Evolutionary conservation across 2,329 filamentous ascomycete species (phyloP).

Genomic region (Aspergillus ustus): DNA sequence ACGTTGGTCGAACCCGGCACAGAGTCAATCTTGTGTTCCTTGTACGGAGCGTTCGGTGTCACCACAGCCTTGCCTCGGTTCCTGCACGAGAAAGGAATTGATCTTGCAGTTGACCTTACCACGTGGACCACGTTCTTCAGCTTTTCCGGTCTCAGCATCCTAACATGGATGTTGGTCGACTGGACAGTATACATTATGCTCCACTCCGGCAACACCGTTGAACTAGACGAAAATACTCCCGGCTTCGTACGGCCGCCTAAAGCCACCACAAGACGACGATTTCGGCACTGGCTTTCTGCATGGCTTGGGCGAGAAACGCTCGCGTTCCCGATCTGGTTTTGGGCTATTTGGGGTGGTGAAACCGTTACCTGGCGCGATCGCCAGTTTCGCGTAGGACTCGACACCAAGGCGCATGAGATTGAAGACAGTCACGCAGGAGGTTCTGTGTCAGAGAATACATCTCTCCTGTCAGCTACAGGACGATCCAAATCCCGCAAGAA

Average conservation of each 20-base stretch:
- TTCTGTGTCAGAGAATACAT: slow-evolving; percentile 25
- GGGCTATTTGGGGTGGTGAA: slow-evolving; percentile 85
- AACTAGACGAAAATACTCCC: slow-evolving; percentile 74
- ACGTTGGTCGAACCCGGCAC: slow-evolving; percentile 93
- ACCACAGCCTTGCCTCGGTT: slow-evolving; percentile 68
- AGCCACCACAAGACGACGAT: slow-evolving; percentile 56
- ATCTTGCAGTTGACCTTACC: slow-evolving; percentile 56
- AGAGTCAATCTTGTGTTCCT: slow-evolving; percentile 81
- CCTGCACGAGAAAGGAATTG: slow-evolving; percentile 52
- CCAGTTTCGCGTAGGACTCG: slow-evolving; percentile 77
- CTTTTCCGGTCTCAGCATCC: slow-evolving; percentile 70
- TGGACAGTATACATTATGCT: slow-evolving; percentile 73
- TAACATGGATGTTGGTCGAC: slow-evolving; percentile 75
- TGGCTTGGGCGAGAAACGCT: slow-evolving; percentile 85
- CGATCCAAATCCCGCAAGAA: slow-evolving; percentile 18
- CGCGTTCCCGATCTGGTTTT: slow-evolving; percentile 86
- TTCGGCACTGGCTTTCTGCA: slow-evolving; percentile 74
- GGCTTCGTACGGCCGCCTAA: slow-evolving; percentile 65
- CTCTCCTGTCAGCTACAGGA: slow-evolving; percentile 1
- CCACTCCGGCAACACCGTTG: slow-evolving; percentile 73
- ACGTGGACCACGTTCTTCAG: slow-evolving; percentile 70
- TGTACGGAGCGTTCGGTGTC: slow-evolving; percentile 77
- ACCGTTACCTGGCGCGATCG: slow-evolving; percentile 87
- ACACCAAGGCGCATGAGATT: slow-evolving; percentile 77
- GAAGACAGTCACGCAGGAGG: slow-evolving; percentile 27